Evolutionary conservation across 1,284 basidiomycete genomes (phyloP).

Genomic region (Microbotryum lychnidis-dioicae): DNA sequence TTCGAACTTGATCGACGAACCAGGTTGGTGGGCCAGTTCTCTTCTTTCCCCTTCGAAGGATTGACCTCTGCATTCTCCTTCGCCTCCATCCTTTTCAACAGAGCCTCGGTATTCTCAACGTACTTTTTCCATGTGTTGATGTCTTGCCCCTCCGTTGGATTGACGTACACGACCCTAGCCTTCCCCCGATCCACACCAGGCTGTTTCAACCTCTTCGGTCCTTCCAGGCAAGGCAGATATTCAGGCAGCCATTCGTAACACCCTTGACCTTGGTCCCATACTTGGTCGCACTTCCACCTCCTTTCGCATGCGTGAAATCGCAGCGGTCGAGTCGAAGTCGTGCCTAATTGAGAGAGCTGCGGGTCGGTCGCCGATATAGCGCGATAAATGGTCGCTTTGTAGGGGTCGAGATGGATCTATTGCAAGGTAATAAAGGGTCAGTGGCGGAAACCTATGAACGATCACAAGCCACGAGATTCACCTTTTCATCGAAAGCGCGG

Average conservation of each 20-base stretch:
- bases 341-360: conserved; percentile 57
- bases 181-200: conserved; percentile 5
- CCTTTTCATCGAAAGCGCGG: conserved; percentile 54
- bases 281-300: conserved; percentile 56
- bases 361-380: conserved; percentile 50
- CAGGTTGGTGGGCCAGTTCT: conserved; percentile 47
- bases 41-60: conserved; percentile 4
- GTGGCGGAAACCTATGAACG: too few species aligned
- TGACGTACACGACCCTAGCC: conserved; percentile 59
- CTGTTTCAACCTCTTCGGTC: conserved; percentile 16
- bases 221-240: conserved; percentile 7
- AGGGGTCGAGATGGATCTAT: conserved; percentile 80
- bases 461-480: conserved; percentile 36
- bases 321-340: conserved; percentile 47
- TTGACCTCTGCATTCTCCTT: conserved; percentile 23
- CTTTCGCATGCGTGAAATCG: conserved; percentile 90
- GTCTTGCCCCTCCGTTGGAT: conserved; percentile 57
- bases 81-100: conserved; percentile 44
- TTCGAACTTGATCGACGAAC: conserved; percentile 44
- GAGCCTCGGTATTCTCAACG: conserved; percentile 47
- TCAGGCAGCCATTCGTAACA: conserved; percentile 22
- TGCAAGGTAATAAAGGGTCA: too few species aligned
- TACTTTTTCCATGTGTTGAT: conserved; percentile 46
- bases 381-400: conserved; percentile 64
- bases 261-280: conserved; percentile 30